Base-by-base conservation (phyloP, 75 land plant genomes). In the Adiantum capillusveneris region DNA sequence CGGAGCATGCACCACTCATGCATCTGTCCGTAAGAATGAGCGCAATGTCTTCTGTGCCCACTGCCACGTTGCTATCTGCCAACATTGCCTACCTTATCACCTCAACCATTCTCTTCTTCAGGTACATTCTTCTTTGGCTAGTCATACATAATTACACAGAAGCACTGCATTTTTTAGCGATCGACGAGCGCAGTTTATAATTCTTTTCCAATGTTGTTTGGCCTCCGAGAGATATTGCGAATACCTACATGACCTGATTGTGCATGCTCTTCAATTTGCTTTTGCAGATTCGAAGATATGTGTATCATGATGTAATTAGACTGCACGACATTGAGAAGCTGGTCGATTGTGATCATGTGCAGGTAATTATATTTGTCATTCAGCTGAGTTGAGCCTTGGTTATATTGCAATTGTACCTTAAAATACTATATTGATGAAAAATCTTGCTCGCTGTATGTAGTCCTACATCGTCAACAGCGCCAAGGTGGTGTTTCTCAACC, bases 271-370 rank as follows among this genome's bases (percentile, higher is more conserved):
- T 24, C 58, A 44, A 56, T 22, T 72, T 25, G 44, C 25, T 22
- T 19, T 1, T 17, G 55, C 79, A 83, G 78, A 72, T 87, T 57
- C 63, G 98, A 25, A 74, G 96, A 0, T 94, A 93, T 53, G 98
- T 94, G 0, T 94, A 94, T 48, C 98, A 94, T 62, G 87, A 94
- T 9, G 98, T 94, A 21, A 76, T 89, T 24, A 64, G 90, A 28
- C 56, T 94, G 5, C 85, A 86, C 11, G 98, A 94, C 68, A 86
- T 94, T 11, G 85, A 89, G 61, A 86, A 84, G 51, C 75, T 94
- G n/a, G 77, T 94, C 0, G 95, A 88, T 41, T 85, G 87, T 60
- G 67, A 96, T 25, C 81, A 60, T 31, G 90, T 94, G 49, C 98
- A 94, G 84, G 93, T 87, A 56, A 41, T 43, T 53, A 6, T 18